Conservation (phyloP, 2,329 filamentous ascomycete species). For the Neopestalotiopsis rosae region DNA sequence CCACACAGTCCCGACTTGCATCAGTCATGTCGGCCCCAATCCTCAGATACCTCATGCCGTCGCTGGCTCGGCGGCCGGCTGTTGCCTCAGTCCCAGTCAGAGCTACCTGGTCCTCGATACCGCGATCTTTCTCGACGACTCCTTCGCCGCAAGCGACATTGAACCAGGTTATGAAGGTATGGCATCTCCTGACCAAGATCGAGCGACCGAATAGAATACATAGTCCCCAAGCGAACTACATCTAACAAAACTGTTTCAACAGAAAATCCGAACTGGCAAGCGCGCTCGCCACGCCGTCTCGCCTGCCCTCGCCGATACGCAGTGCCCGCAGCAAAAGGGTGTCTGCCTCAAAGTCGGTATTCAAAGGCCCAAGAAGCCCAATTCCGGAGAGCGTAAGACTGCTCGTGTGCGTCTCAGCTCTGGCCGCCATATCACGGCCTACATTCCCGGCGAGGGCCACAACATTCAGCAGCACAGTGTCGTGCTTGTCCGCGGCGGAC, state of each 20-base stretch:
- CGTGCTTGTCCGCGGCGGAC: conserved; percentile 90
- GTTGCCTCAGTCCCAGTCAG: conserved; percentile 31
- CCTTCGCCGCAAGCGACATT: conserved; percentile 65
- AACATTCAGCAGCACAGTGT: conserved; percentile 99
- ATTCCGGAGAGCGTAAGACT: conserved; percentile 95
- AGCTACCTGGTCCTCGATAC: conserved; percentile 18
- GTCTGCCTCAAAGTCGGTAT: conserved; percentile 95
- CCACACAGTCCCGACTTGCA: not conserved
- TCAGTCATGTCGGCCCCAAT: conserved; percentile 35
- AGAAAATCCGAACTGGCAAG: conserved; percentile 80
- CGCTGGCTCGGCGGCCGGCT: conserved; percentile 36
- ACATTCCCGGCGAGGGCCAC: conserved; percentile 97
- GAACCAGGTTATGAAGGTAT: conserved; percentile 71
- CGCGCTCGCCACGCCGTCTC: conserved; percentile 85
- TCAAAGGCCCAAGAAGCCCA: conserved; percentile 97
- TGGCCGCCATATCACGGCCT: conserved; percentile 86
- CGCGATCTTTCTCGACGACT: conserved; percentile 61
- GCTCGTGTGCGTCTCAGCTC: conserved; percentile 88
- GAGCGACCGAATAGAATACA: not conserved
- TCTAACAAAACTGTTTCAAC: conserved; percentile 19
- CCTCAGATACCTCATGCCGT: conserved; percentile 35
- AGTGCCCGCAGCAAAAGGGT: conserved; percentile 86
- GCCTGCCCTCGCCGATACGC: conserved; percentile 74
- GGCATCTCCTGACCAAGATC: conserved; percentile 21
- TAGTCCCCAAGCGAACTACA: not conserved